Conservation (phyloP, 306 rosid species). For the Quercus dentata region DNA sequence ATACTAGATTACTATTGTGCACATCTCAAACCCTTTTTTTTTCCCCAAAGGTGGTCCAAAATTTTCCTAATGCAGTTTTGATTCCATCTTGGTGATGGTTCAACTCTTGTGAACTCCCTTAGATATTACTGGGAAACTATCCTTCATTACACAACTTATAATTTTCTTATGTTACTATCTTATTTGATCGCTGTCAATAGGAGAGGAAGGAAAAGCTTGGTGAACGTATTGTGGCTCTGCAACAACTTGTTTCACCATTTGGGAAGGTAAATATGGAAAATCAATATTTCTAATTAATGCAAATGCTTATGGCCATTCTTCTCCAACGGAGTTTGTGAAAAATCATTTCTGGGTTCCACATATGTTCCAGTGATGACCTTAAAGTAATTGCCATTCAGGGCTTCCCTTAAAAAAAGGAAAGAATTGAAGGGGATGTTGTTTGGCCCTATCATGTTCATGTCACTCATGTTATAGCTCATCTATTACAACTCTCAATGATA, state of each 20-base stretch:
- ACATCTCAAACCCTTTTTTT: neutral
- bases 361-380: neutral
- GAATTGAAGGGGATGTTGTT: neutral
- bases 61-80: neutral
- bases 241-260: conserved; percentile 96
- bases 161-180: conserved; percentile 8
- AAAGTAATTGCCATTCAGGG: neutral
- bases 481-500: neutral
- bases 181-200: conserved; percentile 31
- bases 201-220: conserved; percentile 93
- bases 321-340: conserved; percentile 1
- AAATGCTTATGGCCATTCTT: neutral
- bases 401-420: neutral
- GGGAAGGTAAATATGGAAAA: conserved; percentile 65
- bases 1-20: neutral
- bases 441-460: neutral
- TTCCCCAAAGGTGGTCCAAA: neutral
- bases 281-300: neutral
- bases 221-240: conserved; percentile 76
- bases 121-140: neutral
- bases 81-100: neutral
- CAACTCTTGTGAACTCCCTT: neutral
- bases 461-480: neutral
- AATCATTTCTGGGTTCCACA: neutral
- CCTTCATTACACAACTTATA: neutral